Evolutionary conservation across 805 yeast species (phyloP).

Genomic region (Schizosaccharomyces octosporus): DNA sequence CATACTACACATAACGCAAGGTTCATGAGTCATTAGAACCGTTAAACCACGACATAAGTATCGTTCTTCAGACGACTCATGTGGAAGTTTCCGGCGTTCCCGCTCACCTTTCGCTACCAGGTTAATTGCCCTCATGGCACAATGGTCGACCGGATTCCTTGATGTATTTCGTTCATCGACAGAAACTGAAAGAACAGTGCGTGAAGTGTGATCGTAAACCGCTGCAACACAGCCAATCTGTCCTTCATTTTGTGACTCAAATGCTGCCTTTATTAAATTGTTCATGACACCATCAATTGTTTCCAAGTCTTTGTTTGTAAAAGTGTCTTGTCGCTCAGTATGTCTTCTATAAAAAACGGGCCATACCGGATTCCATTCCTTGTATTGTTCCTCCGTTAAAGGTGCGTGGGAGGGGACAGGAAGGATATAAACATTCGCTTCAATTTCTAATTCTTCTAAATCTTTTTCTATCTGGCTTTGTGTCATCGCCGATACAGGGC

Average conservation of each 20-base stretch:
- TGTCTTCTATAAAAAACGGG: background rate
- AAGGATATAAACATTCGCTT: background rate
- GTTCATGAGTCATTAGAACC: conserved; percentile 81
- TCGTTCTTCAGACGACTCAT: background rate
- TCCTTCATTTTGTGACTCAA: background rate
- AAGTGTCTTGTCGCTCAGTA: background rate
- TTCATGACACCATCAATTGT: background rate
- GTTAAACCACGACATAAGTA: conserved; percentile 58
- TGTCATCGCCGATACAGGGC: background rate
- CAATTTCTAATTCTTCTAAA: background rate
- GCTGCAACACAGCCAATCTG: background rate
- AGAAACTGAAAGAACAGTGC: background rate
- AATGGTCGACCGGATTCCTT: conserved; percentile 37
- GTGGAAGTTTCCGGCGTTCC: background rate
- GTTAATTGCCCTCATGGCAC: conserved; percentile 48
- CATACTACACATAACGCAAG: conserved; percentile 92
- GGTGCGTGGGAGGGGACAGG: background rate
- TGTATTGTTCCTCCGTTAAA: background rate
- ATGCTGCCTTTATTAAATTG: background rate
- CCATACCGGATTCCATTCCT: background rate
- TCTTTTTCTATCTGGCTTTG: background rate
- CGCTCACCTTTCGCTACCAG: conserved; percentile 24
- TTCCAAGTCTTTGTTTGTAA: background rate
- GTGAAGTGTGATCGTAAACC: background rate
- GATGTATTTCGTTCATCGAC: background rate